A percentile compares a stretch with the other conserved stretches of the same genome.
These are phyloP conservation scores for Rehmannia glutinosa DNA, from an alignment of 257 asterid genomes.

Conservation along the genomic window DNA sequence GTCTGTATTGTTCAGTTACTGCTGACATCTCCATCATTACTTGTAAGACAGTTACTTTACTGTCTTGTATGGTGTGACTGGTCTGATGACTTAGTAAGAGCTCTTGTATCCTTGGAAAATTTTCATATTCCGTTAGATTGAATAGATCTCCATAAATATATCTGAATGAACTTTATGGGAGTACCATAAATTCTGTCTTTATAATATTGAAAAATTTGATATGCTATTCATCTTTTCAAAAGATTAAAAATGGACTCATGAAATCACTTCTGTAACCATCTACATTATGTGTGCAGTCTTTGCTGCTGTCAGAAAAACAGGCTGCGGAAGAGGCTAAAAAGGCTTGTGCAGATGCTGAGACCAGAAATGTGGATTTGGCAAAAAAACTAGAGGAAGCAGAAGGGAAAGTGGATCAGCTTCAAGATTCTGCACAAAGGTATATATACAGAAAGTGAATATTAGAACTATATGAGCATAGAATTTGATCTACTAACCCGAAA, in stretches of 20 bases:
- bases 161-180: not conserved
- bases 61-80: not conserved
- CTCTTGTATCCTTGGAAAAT: not conserved
- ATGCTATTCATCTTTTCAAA: not conserved
- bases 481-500: slow-evolving; percentile 6
- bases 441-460: slow-evolving; percentile 2
- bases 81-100: not conserved
- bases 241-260: slow-evolving; percentile 1
- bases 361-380: slow-evolving; percentile 52
- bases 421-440: slow-evolving; percentile 85
- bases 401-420: slow-evolving; percentile 74
- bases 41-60: not conserved
- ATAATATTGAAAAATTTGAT: not conserved
- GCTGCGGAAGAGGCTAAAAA: slow-evolving; percentile 65
- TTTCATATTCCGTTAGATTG: not conserved
- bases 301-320: slow-evolving; percentile 63
- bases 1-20: slow-evolving; percentile 3
- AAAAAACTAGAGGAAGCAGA: slow-evolving; percentile 68
- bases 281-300: slow-evolving; percentile 47
- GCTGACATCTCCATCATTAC: not conserved
- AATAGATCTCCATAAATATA: not conserved
- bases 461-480: not conserved
- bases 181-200: not conserved
- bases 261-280: slow-evolving; percentile 7
- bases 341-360: slow-evolving; percentile 56